Base-by-base conservation (phyloP, 2,329 filamentous ascomycete species). In the Fusarium sp. region DNA sequence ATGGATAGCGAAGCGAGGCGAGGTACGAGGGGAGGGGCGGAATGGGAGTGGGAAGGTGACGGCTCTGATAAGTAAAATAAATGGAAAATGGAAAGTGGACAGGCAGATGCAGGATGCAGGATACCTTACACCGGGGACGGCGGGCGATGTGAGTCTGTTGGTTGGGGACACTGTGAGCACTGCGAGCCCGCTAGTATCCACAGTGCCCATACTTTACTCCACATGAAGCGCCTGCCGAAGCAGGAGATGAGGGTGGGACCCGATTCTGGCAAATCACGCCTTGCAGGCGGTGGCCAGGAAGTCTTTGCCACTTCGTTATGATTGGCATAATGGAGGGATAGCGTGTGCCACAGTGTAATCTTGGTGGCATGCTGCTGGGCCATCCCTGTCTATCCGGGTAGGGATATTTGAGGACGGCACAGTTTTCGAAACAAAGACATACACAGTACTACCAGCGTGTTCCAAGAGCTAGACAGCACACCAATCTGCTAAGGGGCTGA, bases 261-360 rank as follows among this genome's bases (percentile, higher is more conserved):
- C 42, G 44, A 56, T 73, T 61, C 69, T 73, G 76, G 76, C 80
- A 76, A 81, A 81, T 82, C 70, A 78, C 45, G 45, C 39, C 38
- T 69, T 48, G 68, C 66, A 65, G 73, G 65, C 68, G 60, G 49
- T 29, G 69, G 74, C 62, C 75, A 76, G 74, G 72, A 52, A 35
- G 57, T 70, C 46, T 73, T 82, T 74, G 79, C 79, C 80, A 81
- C 80, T 75, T 59, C 58, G 54, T 52, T 68, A 63, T 79, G 77
- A 81, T 80, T 81, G 80, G 79, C 27, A 55, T 57, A n/a, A 21
- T n/a, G 12, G 9, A 29, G 72, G 72, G 35, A 60, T 77, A 78
- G 78, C 39, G 48, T 60, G 61, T 66, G 73, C 72, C 74, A 72
- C 72, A 75, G 70, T 78, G 77, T 76, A 73, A 79, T 78, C 71